phyloP scores from a whole-genome alignment of 2,329 filamentous ascomycete genomes.

The Arthrobotrys musiformis region DNA sequence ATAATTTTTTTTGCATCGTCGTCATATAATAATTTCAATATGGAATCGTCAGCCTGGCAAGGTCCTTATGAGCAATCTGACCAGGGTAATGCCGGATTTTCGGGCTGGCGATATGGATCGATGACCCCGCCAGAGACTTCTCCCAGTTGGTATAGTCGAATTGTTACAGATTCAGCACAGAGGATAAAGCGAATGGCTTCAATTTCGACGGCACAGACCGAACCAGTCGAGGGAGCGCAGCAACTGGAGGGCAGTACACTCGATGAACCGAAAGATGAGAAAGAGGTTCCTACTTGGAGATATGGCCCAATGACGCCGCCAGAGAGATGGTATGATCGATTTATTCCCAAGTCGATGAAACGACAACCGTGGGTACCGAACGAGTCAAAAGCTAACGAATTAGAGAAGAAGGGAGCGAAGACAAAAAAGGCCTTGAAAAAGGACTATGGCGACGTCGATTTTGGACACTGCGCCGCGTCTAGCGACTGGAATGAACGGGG shows the following conservation, averaged over 20 bases:
- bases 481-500: conserved; percentile 36
- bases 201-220: not conserved
- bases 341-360: conserved; percentile 22
- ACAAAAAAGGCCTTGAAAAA: not conserved
- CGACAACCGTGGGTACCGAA: not conserved
- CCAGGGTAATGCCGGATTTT: not conserved
- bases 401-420: not conserved
- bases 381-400: not conserved
- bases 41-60: not conserved
- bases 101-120: not conserved
- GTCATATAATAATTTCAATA: not conserved
- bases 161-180: conserved; percentile 19
- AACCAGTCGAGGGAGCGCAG: not conserved
- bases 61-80: not conserved
- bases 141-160: conserved; percentile 7
- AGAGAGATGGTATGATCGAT: conserved; percentile 19
- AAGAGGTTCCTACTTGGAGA: not conserved
- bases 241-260: not conserved
- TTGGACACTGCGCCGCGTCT: conserved; percentile 32
- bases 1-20: not conserved
- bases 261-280: not conserved
- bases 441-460: conserved; percentile 24
- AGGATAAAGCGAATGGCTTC: not conserved
- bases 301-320: not conserved
- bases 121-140: not conserved